Conservation (phyloP, 2,329 filamentous ascomycete genomes). For the Endoconidiophora laricicola region DNA sequence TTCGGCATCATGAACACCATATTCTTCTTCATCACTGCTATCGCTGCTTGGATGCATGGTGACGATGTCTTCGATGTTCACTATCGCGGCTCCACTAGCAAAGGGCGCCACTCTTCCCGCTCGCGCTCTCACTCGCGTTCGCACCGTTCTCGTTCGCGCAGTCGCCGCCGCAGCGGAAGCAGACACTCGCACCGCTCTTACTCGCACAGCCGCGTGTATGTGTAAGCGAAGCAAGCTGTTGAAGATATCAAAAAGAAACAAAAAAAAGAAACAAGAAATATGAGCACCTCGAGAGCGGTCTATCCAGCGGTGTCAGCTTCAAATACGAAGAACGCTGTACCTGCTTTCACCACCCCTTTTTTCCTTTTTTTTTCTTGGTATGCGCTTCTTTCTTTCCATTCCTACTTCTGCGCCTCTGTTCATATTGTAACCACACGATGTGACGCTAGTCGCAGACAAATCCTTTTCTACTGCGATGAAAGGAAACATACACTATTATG, state of each 20-base stretch:
- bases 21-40: slow-evolving; percentile 61
- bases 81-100: slow-evolving; percentile 26
- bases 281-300: too few relatives aligned
- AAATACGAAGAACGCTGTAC: background rate
- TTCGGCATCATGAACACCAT: slow-evolving; percentile 77
- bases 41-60: slow-evolving; percentile 49
- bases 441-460: background rate
- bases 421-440: too few relatives aligned
- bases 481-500: too few relatives aligned
- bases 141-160: slow-evolving; percentile 25
- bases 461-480: too few relatives aligned
- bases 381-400: background rate
- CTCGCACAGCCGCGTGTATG: slow-evolving; percentile 35
- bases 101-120: slow-evolving; percentile 19
- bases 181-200: slow-evolving; percentile 27
- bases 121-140: slow-evolving; percentile 17
- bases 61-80: slow-evolving; percentile 26
- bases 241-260: too few relatives aligned
- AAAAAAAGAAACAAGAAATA: too few relatives aligned
- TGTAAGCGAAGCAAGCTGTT: slow-evolving; percentile 19
- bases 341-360: too few relatives aligned
- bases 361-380: background rate
- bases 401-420: too few relatives aligned
- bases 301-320: background rate
- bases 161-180: slow-evolving; percentile 25